A percentile compares a stretch with the other conserved stretches of the same genome.
Evolutionary conservation across 805 yeast species (phyloP).

Genomic region (Wilhelminamyces savonicus): DNA sequence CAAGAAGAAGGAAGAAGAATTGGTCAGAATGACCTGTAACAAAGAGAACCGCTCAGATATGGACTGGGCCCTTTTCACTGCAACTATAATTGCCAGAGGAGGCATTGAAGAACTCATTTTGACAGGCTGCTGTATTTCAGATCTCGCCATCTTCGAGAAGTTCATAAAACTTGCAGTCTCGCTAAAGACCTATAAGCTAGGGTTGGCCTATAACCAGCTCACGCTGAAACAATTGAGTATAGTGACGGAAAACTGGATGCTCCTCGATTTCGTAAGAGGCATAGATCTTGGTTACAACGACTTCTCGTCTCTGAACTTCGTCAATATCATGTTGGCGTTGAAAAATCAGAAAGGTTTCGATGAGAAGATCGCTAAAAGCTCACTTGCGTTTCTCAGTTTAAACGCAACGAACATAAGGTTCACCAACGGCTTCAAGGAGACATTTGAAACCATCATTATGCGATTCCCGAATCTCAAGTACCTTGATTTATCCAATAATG

Average conservation of each 20-base stretch:
- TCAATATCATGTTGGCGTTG: constrained; percentile 33
- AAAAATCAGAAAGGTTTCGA: constrained; percentile 13
- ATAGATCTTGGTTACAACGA: constrained; percentile 84
- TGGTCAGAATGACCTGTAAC: constrained; percentile 41
- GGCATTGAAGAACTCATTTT: constrained; percentile 76
- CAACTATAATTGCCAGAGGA: constrained; percentile 60
- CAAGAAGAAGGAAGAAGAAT: constrained; percentile 19
- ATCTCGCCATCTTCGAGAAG: constrained; percentile 47
- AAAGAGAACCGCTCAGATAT: constrained; percentile 57
- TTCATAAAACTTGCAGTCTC: constrained; percentile 52
- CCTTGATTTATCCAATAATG: constrained; percentile 70
- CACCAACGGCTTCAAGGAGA: constrained; percentile 40
- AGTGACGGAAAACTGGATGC: constrained; percentile 52
- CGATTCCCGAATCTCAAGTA: constrained; percentile 56
- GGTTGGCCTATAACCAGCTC: constrained; percentile 72
- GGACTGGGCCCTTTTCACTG: constrained; percentile 78
- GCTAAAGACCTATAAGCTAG: constrained; percentile 54
- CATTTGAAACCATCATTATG: constrained; percentile 46
- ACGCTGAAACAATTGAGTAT: constrained; percentile 50
- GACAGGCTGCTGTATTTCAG: constrained; percentile 67
- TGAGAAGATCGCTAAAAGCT: constrained; percentile 12
- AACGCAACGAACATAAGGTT: constrained; percentile 56
- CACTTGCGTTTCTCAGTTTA: constrained; percentile 47
- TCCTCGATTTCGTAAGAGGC: constrained; percentile 48
- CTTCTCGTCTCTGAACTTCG: constrained; percentile 31